A percentile compares a stretch with the other conserved stretches of the same genome.
Conservation (phyloP, 768 basidiomycete genomes). For the Naganishia vaughanmartiniae region DNA sequence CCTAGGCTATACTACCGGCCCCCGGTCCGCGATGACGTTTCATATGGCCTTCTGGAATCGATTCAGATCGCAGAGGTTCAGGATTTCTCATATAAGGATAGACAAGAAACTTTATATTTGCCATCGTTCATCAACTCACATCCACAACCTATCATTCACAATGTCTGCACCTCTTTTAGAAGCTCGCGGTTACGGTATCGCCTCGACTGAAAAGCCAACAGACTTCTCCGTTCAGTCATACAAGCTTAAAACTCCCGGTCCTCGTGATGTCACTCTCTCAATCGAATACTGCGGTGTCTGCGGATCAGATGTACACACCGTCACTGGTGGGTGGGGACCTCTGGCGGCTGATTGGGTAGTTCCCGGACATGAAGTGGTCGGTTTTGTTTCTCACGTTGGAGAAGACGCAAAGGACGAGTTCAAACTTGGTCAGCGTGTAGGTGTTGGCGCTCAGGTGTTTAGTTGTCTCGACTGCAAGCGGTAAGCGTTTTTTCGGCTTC, state of each 20-base stretch:
- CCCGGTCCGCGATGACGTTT: no score
- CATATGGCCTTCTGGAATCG: no score
- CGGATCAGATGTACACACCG: slow-evolving; percentile 58
- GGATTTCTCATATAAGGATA: no score
- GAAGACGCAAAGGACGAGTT: slow-evolving; percentile 57
- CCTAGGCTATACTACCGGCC: no score
- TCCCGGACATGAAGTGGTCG: slow-evolving; percentile 62
- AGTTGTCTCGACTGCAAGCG: slow-evolving; percentile 58
- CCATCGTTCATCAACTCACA: no score
- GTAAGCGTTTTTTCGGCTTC: slow-evolving; percentile 24
- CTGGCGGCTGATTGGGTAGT: slow-evolving; percentile 32
- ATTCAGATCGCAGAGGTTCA: no score
- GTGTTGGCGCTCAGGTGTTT: slow-evolving; percentile 59
- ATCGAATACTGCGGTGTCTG: slow-evolving; percentile 53
- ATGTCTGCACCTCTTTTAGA: slow-evolving; percentile 9
- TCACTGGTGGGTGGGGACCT: slow-evolving; percentile 56
- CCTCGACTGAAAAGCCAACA: slow-evolving; percentile 44
- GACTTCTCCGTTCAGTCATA: slow-evolving; percentile 46
- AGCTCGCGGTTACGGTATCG: slow-evolving; percentile 21
- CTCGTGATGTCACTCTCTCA: slow-evolving; percentile 45
- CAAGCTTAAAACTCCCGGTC: slow-evolving; percentile 41
- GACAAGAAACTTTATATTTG: no score
- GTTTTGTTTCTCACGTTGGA: slow-evolving; percentile 60
- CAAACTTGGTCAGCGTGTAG: slow-evolving; percentile 62
- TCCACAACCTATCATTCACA: neutral